Conservation (phyloP, 306 rosid genomes). For the Malus sylvestris region DNA sequence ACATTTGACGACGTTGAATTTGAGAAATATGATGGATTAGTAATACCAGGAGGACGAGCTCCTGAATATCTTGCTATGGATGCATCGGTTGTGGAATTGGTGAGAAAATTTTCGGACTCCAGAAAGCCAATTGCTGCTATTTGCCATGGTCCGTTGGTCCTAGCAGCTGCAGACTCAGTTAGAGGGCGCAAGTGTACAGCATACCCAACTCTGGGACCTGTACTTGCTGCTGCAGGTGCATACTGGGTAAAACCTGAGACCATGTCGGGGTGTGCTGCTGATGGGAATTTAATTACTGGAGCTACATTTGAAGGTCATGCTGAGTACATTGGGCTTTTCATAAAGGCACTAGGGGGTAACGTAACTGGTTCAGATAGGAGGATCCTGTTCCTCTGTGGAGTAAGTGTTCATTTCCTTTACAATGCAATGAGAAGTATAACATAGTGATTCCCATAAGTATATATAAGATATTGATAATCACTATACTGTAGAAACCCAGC, state of each 20-base stretch:
- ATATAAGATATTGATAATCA: no score
- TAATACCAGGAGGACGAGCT: conserved; percentile 85
- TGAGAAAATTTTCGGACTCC: conserved; percentile 35
- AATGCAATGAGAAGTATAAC: not conserved
- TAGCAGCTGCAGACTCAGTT: conserved; percentile 72
- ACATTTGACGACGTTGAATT: conserved; percentile 61
- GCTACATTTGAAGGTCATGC: conserved; percentile 57
- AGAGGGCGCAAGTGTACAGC: conserved; percentile 69
- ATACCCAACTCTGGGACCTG: conserved; percentile 44
- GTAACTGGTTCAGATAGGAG: conserved; percentile 50
- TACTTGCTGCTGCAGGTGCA: conserved; percentile 66
- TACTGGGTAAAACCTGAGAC: conserved; percentile 80
- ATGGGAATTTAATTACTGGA: conserved; percentile 62
- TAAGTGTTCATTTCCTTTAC: conserved; percentile 22
- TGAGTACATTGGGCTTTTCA: conserved; percentile 41
- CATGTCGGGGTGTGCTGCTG: conserved; percentile 42
- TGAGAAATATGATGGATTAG: conserved; percentile 62
- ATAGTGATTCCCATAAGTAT: not conserved
- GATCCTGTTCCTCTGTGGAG: conserved; percentile 88
- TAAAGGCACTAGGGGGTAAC: conserved; percentile 77
- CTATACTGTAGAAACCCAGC: no score
- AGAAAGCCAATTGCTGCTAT: conserved; percentile 57
- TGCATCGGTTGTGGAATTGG: conserved; percentile 46
- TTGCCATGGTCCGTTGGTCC: conserved; percentile 80
- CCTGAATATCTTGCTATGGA: conserved; percentile 75